These are phyloP conservation scores for Aspergillus biplanus DNA, from an alignment of 495 filamentous ascomycete species.

Conservation along the genomic window DNA sequence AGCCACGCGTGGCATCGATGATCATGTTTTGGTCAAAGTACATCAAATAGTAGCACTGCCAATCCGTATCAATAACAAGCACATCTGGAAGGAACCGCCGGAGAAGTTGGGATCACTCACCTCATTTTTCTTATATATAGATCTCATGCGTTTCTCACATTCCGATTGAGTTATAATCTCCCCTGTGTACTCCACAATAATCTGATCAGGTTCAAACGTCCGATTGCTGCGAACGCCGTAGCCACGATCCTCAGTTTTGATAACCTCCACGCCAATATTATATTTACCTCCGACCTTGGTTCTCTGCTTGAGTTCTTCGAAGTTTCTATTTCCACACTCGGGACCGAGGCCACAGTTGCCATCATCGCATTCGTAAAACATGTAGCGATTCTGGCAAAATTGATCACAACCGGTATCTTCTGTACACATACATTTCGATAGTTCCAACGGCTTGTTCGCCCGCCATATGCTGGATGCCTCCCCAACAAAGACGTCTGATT, in stretches of 20 bases:
- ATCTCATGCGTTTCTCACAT: constrained; percentile 89
- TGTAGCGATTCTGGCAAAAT: constrained; percentile 88
- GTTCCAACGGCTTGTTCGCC: constrained; percentile 70
- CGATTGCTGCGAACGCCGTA: constrained; percentile 91
- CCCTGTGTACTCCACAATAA: constrained; percentile 97
- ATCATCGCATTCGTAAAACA: constrained; percentile 95
- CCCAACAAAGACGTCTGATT: constrained; percentile 84
- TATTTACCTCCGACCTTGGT: constrained; percentile 80
- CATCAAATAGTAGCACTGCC: constrained; percentile 95
- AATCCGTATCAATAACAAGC: constrained; percentile 18
- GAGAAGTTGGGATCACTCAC: constrained; percentile 49
- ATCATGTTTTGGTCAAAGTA: constrained; percentile 98
- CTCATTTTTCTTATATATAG: constrained; percentile 88
- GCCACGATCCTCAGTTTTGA: constrained; percentile 86
- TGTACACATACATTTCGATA: constrained; percentile 80
- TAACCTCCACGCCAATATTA: constrained; percentile 89
- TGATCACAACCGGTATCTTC: constrained; percentile 82
- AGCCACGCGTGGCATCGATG: constrained; percentile 93
- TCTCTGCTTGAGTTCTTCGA: constrained; percentile 76
- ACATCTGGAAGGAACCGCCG: constrained; percentile 1
- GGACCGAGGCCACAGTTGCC: constrained; percentile 80
- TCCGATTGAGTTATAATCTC: constrained; percentile 96
- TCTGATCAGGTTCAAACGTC: constrained; percentile 84
- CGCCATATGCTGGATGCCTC: constrained; percentile 87
- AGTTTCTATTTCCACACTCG: constrained; percentile 83